Conservation (phyloP, 805 yeast species). For the Metschnikowia proteae region DNA sequence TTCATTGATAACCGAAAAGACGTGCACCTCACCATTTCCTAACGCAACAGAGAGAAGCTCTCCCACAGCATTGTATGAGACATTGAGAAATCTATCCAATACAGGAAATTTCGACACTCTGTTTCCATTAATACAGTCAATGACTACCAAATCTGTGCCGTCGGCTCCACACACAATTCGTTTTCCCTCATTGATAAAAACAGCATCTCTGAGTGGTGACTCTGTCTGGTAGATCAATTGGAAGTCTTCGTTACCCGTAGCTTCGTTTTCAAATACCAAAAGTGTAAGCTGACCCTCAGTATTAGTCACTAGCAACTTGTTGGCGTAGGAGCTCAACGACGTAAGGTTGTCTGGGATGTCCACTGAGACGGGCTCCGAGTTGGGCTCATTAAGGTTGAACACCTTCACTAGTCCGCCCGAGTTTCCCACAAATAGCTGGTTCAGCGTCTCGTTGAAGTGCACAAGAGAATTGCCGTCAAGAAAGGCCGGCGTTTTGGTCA, state of each 20-base stretch:
- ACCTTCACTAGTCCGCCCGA: conserved; percentile 53
- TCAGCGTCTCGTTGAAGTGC: conserved; percentile 19
- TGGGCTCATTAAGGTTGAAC: conserved; percentile 44
- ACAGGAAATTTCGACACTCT: conserved; percentile 30
- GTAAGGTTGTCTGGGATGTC: conserved; percentile 49
- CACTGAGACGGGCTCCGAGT: conserved; percentile 58
- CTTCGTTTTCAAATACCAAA: conserved; percentile 1
- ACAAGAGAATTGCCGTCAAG: conserved; percentile 41
- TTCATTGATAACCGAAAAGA: conserved; percentile 55
- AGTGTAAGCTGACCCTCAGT: conserved; percentile 38
- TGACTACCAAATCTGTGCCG: conserved; percentile 51
- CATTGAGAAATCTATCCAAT: conserved; percentile 53
- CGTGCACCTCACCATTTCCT: conserved; percentile 54
- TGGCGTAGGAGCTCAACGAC: conserved; percentile 28
- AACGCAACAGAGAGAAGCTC: conserved; percentile 57
- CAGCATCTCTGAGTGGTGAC: conserved; percentile 48
- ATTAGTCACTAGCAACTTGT: conserved; percentile 32
- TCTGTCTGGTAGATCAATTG: conserved; percentile 44
- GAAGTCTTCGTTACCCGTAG: conserved; percentile 27
- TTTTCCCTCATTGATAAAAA: conserved; percentile 59
- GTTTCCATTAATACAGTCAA: conserved; percentile 37
- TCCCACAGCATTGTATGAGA: conserved; percentile 54
- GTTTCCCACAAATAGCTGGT: conserved; percentile 48
- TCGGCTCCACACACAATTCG: conserved; percentile 64
- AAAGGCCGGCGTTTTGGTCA: conserved; percentile 32